phyloP scores from a whole-genome alignment of 2,329 filamentous ascomycete species.

The Madurella mycetomatis region DNA sequence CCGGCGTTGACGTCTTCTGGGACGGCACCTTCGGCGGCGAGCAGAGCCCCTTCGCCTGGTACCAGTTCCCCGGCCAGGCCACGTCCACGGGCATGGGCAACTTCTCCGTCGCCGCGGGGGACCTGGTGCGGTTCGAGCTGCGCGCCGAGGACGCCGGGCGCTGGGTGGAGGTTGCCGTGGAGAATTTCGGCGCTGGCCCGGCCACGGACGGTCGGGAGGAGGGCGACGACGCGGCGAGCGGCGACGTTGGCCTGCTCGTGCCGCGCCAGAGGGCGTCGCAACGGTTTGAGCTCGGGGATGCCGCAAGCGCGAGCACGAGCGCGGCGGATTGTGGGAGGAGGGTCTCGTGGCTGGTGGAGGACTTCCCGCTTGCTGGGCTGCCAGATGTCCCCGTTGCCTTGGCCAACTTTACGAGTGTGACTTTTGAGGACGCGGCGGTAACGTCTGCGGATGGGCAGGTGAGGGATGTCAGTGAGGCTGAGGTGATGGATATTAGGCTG shows the following conservation, averaged over 20 bases:
- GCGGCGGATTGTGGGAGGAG: constrained; percentile 13
- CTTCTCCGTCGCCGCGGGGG: constrained; percentile 12
- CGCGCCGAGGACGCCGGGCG: neutral
- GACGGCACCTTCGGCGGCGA: constrained; percentile 16
- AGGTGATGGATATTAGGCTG: constrained; percentile 16
- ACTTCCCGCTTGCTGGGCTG: constrained; percentile 18
- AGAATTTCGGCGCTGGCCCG: constrained; percentile 13
- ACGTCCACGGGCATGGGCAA: constrained; percentile 3
- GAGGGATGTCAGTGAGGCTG: constrained; percentile 5
- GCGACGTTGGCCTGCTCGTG: no score
- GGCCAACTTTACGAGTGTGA: constrained; percentile 20
- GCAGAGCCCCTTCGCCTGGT: constrained; percentile 19
- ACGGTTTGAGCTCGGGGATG: neutral
- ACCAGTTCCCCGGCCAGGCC: constrained; percentile 11
- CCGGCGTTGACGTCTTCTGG: constrained; percentile 23
- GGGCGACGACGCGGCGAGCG: no score
- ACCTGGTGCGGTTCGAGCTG: constrained; percentile 7
- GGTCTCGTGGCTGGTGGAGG: constrained; percentile 22
- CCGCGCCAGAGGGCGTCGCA: neutral
- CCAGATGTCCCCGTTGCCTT: constrained; percentile 19
- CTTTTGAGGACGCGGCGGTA: constrained; percentile 12
- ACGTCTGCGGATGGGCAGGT: constrained; percentile 1
- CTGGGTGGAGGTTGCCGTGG: constrained; percentile 13
- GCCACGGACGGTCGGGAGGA: no score
- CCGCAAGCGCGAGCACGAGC: neutral